phyloP scores from a whole-genome alignment of 2,329 filamentous ascomycete genomes.

The Davidsoniella neocaledoniae region DNA sequence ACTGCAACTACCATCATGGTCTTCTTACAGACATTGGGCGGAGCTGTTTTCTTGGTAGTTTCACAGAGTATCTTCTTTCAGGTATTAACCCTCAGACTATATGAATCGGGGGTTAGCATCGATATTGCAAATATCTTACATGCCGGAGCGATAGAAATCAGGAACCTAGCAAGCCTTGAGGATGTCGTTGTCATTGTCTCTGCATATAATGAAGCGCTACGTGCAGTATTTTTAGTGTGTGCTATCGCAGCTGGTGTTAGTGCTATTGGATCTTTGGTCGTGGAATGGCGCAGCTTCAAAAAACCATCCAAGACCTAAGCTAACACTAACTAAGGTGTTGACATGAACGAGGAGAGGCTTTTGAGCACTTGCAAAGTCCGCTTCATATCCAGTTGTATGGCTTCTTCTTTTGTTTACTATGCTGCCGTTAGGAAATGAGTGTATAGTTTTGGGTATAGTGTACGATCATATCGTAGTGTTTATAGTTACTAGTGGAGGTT shows the following conservation, averaged over 20 bases:
- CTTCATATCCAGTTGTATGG: neutral
- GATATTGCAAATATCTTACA: constrained; percentile 2
- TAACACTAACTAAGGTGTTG: neutral
- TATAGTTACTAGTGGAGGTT: too few relatives aligned
- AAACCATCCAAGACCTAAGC: neutral
- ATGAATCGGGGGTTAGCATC: neutral
- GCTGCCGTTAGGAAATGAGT: neutral
- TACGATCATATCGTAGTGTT: too few relatives aligned
- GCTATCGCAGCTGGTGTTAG: constrained; percentile 5
- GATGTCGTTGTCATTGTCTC: constrained; percentile 5
- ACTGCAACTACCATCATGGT: constrained; percentile 30
- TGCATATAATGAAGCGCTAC: constrained; percentile 3
- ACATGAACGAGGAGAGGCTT: neutral
- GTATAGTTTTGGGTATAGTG: neutral
- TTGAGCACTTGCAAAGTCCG: neutral
- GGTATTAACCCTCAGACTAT: neutral
- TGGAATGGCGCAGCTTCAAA: constrained; percentile 8
- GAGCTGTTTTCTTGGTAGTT: constrained; percentile 33
- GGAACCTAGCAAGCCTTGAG: neutral
- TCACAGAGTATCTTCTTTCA: constrained; percentile 30
- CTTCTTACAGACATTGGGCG: constrained; percentile 28
- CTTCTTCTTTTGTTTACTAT: neutral
- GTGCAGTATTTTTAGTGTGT: constrained; percentile 9
- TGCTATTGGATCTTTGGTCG: constrained; percentile 6
- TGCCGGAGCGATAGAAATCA: constrained; percentile 3